Base-by-base conservation (phyloP, 2,329 filamentous ascomycete genomes). In the Fusarium pseudocircinatum region DNA sequence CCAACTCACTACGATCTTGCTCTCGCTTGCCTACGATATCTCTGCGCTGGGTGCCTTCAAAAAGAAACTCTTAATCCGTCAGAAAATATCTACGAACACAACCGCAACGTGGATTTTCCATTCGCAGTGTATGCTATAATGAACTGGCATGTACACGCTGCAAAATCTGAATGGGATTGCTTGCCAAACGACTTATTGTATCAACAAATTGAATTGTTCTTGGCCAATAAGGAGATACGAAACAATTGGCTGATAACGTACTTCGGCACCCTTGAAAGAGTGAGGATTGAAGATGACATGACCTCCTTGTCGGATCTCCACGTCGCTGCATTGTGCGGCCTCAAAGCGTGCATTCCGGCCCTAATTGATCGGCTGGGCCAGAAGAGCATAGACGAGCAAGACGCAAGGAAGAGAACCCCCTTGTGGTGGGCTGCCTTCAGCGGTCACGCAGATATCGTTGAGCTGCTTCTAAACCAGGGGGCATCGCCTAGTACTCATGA, bases 401-500 rank as follows among this genome's bases (percentile, higher is more conserved):
- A 64, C 42, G 26, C 16, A n/a, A 24, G 18, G 32, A 37, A 12
- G 26, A 46, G 43, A 58, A 63, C 47, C 4, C 30, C 53, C 3
- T 37, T 64, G 16, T 76, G 74, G 73, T 76, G 74, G 70, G 80
- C 80, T 56, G 78, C 79, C 22, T 26, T 8, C 2, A 57, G 44
- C 11, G 78, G 79, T 1, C 76, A 78, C 44, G 39, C 59, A 3
- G 69, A 57, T 5, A 63, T 73, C 8, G 61, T 78, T 12, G 58
- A 60, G 2, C 44, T 71, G 1, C 53, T 82, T 32, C 32, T 81
- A 6, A 57, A 57, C 8, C 63, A 72, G 16, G 79, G 78, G 4
- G 81, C 78, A 9, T 67, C 79, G 22, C 77, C 75, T 15, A 69
- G 80, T 47, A 37, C 59, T 22, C 44, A 63, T 2, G 71, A 79